These are phyloP conservation scores for Chlamydomonas incerta DNA, from an alignment of 139 green algal species.

Conservation along the genomic window DNA sequence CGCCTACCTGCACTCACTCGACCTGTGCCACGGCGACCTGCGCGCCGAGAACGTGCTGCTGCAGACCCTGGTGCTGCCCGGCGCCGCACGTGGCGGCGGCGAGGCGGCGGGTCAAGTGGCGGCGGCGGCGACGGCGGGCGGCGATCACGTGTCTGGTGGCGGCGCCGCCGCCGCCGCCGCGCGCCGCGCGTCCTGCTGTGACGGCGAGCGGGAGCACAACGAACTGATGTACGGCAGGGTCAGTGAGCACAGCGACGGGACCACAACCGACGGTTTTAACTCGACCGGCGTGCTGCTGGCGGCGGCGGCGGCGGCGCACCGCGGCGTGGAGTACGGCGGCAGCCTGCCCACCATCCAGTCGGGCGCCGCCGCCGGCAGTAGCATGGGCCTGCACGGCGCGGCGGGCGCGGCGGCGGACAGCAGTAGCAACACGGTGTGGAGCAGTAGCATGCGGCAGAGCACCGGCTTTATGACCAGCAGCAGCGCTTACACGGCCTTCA, in stretches of 20 bases:
- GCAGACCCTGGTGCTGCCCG: constrained; percentile 37
- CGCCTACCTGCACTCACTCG: constrained; percentile 32
- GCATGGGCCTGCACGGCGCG: too few relatives aligned
- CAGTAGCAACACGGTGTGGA: not conserved
- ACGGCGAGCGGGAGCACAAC: not conserved
- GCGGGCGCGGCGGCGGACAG: not conserved
- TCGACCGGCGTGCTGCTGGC: too few relatives aligned
- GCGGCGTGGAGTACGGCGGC: too few relatives aligned
- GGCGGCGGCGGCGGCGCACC: too few relatives aligned
- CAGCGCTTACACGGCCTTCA: not conserved
- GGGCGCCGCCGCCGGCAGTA: too few relatives aligned
- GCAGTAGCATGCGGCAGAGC: constrained; percentile 9
- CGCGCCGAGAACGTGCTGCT: constrained; percentile 80
- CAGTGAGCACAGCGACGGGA: too few relatives aligned
- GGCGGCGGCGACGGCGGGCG: not conserved
- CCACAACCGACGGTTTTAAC: too few relatives aligned
- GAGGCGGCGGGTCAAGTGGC: not conserved
- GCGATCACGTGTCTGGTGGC: too few relatives aligned
- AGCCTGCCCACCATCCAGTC: too few relatives aligned
- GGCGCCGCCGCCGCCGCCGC: too few relatives aligned
- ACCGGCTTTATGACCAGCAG: constrained; percentile 19
- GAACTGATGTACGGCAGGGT: too few relatives aligned
- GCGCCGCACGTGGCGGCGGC: not conserved
- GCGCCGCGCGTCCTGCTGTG: too few relatives aligned
- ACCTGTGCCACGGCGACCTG: constrained; percentile 72